Evolutionary conservation across 1,139 yeast species (phyloP), one percentile per base, ranked within the genome.

Genomic region (Blastobotrys buckinghamii): DNA sequence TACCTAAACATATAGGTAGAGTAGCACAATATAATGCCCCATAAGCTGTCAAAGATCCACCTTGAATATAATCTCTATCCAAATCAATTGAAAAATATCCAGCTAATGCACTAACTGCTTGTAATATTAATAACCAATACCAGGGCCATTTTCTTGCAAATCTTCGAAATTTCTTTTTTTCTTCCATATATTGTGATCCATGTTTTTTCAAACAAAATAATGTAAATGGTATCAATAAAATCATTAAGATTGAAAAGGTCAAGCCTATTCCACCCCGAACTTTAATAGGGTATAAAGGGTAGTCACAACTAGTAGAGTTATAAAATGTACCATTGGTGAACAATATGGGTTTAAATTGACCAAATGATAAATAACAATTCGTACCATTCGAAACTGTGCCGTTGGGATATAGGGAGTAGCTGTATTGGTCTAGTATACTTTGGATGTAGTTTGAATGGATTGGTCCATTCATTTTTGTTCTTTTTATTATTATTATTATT

Each of bases 41-140:
- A 41, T 56, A 59, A 17, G 51, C 47, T 9, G 58, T 54, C 36
- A 58, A 43, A 6, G 64, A 53, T 7, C 56, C 42, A 7, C 64
- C 64, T 41, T 56, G 62, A 22, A 61, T 47, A 40, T 61, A 61
- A 45, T 53, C 60, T 16, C 65, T 53, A 44, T 61, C 65, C 26
- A 61, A 48, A 41, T 61, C 65, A 15, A 61, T 52, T 3, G 65
- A 59, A 48, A 59, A 51, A 41, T 60, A 61, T 44, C 65, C 65
- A 1, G 65, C 58, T 17, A 57, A 49, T 17, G 57, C 57, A 10
- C 53, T 38, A 27, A 61, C 44, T 7, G 53, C 57, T 26, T 59
- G 62, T 32, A 59, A 39, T 6, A 60, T 42, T 15, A 61, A 34
- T 36, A 59, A 53, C 62, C 64, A 59, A 46, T 61, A 60, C 64